A percentile compares a stretch with the other conserved stretches of the same genome.
phyloP scores from a whole-genome alignment of 805 yeast genomes.

The Kodamaea laetipori region DNA sequence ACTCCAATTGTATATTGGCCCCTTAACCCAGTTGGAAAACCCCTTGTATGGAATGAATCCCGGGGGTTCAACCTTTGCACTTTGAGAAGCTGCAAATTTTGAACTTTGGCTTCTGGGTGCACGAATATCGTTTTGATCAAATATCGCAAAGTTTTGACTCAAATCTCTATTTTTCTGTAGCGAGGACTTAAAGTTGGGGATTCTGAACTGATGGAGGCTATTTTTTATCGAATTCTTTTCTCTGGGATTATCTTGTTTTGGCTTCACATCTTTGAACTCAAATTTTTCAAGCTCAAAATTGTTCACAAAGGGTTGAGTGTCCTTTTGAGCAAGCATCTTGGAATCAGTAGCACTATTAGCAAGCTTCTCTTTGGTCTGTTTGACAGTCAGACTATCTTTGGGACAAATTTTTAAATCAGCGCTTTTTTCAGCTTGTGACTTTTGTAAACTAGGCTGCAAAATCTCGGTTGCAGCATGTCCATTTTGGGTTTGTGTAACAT shows the following conservation, averaged over 20 bases:
- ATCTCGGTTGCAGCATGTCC: too few species aligned
- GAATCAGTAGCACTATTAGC: too few species aligned
- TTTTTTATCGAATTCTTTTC: not conserved
- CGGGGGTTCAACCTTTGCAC: not conserved
- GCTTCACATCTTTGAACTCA: not conserved
- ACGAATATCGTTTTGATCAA: not conserved
- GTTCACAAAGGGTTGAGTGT: too few species aligned
- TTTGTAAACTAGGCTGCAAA: not conserved
- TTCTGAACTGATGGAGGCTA: not conserved
- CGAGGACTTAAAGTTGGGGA: not conserved
- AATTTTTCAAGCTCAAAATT: too few species aligned
- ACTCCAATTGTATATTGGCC: constrained; percentile 8
- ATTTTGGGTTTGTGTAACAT: constrained; percentile 1
- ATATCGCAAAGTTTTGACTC: not conserved
- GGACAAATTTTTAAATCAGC: not conserved
- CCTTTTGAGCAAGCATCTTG: too few species aligned
- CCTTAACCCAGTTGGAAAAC: not conserved
- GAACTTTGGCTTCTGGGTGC: not conserved
- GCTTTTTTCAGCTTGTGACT: not conserved
- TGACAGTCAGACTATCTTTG: too few species aligned
- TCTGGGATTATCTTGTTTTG: not conserved
- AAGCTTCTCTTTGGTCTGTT: too few species aligned
- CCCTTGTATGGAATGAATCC: constrained; percentile 5
- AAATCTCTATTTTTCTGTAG: not conserved
- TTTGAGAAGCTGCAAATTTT: not conserved